Evolutionary conservation across 108 stramenopile genomes (phyloP).

Genomic region (Schizochytrium sp.): DNA sequence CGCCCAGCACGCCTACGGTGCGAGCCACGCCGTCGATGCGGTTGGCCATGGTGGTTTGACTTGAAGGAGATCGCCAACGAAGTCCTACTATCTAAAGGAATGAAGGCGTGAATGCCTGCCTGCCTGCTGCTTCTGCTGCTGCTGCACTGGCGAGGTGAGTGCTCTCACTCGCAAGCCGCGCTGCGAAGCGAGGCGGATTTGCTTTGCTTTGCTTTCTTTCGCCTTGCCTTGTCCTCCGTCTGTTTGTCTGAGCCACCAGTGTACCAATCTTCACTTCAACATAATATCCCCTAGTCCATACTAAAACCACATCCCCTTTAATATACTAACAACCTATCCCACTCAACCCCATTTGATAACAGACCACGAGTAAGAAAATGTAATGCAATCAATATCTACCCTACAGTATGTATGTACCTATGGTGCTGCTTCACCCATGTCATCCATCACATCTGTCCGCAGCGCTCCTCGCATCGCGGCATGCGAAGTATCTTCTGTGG

Average conservation of each 20-base stretch:
- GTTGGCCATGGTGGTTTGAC: conserved; percentile 20
- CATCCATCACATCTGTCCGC: no score
- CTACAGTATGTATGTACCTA: no score
- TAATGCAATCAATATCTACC: no score
- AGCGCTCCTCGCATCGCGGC: no score
- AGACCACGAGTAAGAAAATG: no score
- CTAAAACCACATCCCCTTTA: no score
- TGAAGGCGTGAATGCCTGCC: no score
- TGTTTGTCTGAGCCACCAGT: neutral
- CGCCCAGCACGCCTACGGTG: conserved; percentile 93
- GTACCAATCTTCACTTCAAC: neutral
- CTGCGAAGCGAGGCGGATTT: neutral
- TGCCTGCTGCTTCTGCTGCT: neutral
- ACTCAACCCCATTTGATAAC: no score
- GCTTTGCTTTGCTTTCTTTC: neutral
- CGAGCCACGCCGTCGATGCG: conserved; percentile 57
- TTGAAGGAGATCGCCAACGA: neutral
- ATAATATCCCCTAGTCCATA: neutral
- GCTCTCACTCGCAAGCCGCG: neutral
- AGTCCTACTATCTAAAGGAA: no score
- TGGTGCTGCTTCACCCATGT: no score
- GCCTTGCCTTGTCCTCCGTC: neutral
- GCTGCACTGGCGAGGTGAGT: neutral
- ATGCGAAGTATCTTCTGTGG: no score
- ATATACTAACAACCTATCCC: no score